Evolutionary conservation across 176 grass and related monocot species (phyloP).

Genomic region (Triticum urartu): DNA sequence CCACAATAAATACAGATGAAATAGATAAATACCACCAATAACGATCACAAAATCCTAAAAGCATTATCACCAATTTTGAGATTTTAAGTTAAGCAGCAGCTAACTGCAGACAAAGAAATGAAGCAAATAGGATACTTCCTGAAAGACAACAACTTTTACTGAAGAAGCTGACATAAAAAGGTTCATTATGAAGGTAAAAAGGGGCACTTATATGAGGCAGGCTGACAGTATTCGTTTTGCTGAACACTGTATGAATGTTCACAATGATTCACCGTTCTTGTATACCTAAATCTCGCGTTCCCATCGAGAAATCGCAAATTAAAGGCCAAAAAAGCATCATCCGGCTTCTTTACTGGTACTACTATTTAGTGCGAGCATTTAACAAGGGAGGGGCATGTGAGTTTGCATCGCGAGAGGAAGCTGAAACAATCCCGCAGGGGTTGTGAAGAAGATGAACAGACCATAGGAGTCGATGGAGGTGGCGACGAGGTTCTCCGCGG

Average conservation of each 20-base stretch:
- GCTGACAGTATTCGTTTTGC: neutral
- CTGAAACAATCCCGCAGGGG: too few species aligned
- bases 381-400: too few species aligned
- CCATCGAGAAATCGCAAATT: neutral
- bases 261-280: neutral
- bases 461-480: too few species aligned
- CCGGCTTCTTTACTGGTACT: too few species aligned
- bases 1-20: neutral
- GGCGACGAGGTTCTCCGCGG: too few species aligned
- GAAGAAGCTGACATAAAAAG: neutral
- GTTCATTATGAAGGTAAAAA: too few species aligned
- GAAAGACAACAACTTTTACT: neutral
- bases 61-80: neutral
- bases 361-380: too few species aligned
- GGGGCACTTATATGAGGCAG: neutral
- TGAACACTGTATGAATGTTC: neutral
- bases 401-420: too few species aligned
- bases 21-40: neutral
- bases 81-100: neutral
- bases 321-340: too few species aligned
- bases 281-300: neutral
- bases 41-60: neutral
- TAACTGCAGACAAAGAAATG: neutral
- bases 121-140: constrained; percentile 2
- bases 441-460: too few species aligned